phyloP scores from a whole-genome alignment of 2,329 filamentous ascomycete genomes.

The Cladophialophora bantiana region DNA sequence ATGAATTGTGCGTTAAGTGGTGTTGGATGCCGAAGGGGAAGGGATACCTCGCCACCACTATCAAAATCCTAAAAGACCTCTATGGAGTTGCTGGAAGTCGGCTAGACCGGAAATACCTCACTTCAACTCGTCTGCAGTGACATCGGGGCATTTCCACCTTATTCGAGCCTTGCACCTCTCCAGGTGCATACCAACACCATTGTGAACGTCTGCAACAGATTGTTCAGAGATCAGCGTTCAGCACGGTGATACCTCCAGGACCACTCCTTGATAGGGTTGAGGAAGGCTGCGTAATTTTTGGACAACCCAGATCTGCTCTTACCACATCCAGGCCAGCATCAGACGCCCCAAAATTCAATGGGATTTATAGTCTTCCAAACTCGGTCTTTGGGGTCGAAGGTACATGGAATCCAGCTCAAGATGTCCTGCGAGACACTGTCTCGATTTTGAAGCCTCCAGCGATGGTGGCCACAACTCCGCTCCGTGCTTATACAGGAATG shows the following conservation, averaged over 20 bases:
- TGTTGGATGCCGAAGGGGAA: neutral
- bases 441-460: neutral
- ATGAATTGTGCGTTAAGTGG: neutral
- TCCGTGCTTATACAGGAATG: neutral
- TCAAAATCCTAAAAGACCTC: constrained; percentile 6
- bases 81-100: constrained; percentile 13
- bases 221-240: neutral
- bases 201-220: neutral
- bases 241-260: neutral
- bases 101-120: neutral
- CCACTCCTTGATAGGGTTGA: neutral
- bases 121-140: constrained; percentile 28
- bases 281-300: neutral
- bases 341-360: neutral
- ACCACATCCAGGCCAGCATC: neutral
- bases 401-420: neutral
- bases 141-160: neutral
- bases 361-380: neutral
- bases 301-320: neutral
- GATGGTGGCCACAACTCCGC: neutral
- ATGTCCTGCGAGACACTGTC: neutral
- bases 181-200: neutral
- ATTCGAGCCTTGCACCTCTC: constrained; percentile 2
- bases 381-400: neutral
- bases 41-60: constrained; percentile 7